Base-by-base conservation (phyloP, 768 basidiomycete genomes). In the Xerocomus potaroensis region DNA sequence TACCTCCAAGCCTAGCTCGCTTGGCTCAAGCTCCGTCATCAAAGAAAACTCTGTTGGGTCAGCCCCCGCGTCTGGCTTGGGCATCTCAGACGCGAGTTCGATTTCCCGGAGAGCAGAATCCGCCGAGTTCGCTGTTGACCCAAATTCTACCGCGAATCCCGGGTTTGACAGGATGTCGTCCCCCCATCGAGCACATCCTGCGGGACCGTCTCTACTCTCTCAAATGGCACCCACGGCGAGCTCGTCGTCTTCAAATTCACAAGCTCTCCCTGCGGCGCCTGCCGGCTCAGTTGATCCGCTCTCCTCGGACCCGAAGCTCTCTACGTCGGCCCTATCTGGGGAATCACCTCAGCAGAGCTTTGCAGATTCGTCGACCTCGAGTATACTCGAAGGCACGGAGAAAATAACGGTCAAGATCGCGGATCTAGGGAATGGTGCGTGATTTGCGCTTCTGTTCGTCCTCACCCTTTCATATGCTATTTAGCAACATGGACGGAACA, bases 401-500 rank as follows among this genome's bases (percentile, higher is more conserved):
- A 80, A 81, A 63, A 96, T 98, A 51, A 97, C 93, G 6, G 96
- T 99, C 43, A 97, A 98, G 77, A 98, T 99, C 62, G 96, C 95
- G 24, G 96, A 99, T 77, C 69, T 99, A 43, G 96, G 96, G 8
- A 98, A 98, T 66, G 91, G 91, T 81, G 62, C 49, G 82, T 69
- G 24, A 23, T 24, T 9, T 40, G n/a, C 29, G 11, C 8, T 16
- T 16, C 14, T 9, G 5, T 37, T 9, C 27, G 24, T 41, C 50
- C 41, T 50, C 37, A 48, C 41, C 38, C 8, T 45, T 15, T 34
- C 47, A 45, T 34, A 37, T 39, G 38, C 44, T 41, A 33, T 43
- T 34, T 49, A 65, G 88, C 88, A 9, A 91, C 88, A 1, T 90
- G 88, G 88, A 80, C 80, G 24, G 89, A 95, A 59, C 90, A 97